A percentile compares a stretch with the other conserved stretches of the same genome.
Evolutionary conservation across 179 eudicot species (phyloP).

Genomic region (Patellifolia procumbens): DNA sequence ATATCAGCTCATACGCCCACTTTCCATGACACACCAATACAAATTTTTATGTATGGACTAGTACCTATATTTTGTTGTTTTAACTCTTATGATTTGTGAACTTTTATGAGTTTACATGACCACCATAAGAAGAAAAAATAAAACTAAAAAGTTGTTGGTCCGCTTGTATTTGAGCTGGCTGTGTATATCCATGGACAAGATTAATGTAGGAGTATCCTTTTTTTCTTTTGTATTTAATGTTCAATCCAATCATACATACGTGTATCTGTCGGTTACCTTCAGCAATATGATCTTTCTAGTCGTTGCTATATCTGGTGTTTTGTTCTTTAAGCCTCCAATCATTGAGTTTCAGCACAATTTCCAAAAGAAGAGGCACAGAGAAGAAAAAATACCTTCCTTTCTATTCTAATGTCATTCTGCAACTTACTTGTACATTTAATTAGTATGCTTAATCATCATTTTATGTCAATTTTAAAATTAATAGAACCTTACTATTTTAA

Average conservation of each 20-base stretch:
- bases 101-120: too few relatives aligned
- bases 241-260: constrained; percentile 21
- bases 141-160: too few relatives aligned
- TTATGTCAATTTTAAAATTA: too few relatives aligned
- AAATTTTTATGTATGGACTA: too few relatives aligned
- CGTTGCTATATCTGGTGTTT: constrained; percentile 6
- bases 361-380: neutral
- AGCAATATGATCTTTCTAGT: constrained; percentile 15
- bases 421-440: too few relatives aligned
- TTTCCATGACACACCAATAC: too few relatives aligned
- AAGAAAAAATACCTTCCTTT: neutral
- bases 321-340: constrained; percentile 13
- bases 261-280: constrained; percentile 23
- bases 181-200: neutral
- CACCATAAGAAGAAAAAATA: too few relatives aligned
- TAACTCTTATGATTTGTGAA: too few relatives aligned
- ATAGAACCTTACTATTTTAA: too few relatives aligned
- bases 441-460: neutral
- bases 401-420: neutral
- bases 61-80: too few relatives aligned
- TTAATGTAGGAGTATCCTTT: neutral
- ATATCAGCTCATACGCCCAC: too few relatives aligned
- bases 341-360: constrained; percentile 9
- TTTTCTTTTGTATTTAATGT: neutral
- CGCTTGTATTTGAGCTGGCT: constrained; percentile 10